Base-by-base conservation (phyloP, 2,329 filamentous ascomycete species). In the Septoria linicola region DNA sequence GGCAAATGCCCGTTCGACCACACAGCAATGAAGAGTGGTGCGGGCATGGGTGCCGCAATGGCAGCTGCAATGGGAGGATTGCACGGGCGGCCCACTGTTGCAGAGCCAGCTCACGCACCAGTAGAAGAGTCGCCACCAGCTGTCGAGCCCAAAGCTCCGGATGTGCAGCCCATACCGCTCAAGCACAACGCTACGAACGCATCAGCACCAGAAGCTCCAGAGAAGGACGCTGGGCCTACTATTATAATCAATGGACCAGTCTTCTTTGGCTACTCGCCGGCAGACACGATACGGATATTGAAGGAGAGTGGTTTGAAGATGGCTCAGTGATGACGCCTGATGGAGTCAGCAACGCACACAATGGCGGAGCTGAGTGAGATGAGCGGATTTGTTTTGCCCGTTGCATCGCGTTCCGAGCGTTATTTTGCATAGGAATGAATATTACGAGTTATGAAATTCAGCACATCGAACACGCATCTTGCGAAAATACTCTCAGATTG, bases 191-290 rank as follows among this genome's bases (percentile, higher is more conserved):
- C 34, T 39, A 7, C 35, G 20, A n/a, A n/a, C n/a, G n/a, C 35
- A 4, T 11, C 44, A 20, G 35, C 35, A 21, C 25, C 25, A 11
- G 23, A 20, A n/a, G n/a, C n/a, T n/a, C 25, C 20, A 30, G 19
- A 47, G 5, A 5, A 10, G 5, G 23, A 27, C 23, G 23, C 23
- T 5, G 23, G 23, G 8, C 81, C 88, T 8, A 85, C 87, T 61
- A 87, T 96, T 80, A 77, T 95, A 0, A 96, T 96, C 66, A 95
- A 88, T 7, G 92, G 92, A 0, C 92, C 92, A 0, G 90, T 96
- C 0, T 96, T 96, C 65, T 89, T 97, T 62, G 92, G 92, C 0
- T 96, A 96, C 64, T 83, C 86, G 8, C 80, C 89, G 55, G 88
- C 95, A 53, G 85, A 95, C 66, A 87, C 88, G n/a, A 80, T 88